Evolutionary conservation across 1,284 basidiomycete genomes (phyloP), one percentile per base, ranked within the genome.

Genomic region (Laetiporus sulphureus): DNA sequence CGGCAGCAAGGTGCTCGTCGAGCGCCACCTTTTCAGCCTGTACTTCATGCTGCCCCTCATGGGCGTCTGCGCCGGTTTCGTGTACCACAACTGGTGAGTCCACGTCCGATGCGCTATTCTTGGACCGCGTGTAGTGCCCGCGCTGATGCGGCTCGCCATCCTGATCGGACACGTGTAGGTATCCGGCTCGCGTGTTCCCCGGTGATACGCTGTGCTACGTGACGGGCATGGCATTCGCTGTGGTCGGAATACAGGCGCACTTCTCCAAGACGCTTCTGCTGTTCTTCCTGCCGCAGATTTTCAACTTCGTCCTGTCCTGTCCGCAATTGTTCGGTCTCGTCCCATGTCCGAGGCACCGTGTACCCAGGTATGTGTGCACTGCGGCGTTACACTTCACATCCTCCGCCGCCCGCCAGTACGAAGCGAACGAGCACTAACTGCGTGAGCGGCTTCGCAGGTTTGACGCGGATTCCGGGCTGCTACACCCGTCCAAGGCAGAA

Each of bases 131-230:
- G n/a, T n/a, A n/a, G n/a, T n/a, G n/a, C n/a, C n/a, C n/a, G n/a
- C n/a, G n/a, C n/a, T n/a, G n/a, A n/a, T n/a, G n/a, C n/a, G n/a
- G n/a, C n/a, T n/a, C n/a, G n/a, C n/a, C n/a, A n/a, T n/a, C n/a
- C n/a, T n/a, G n/a, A n/a, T n/a, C n/a, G n/a, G n/a, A n/a, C n/a
- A n/a, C n/a, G n/a, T n/a, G n/a, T n/a, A 96, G 93, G 91, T 98
- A 96, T 60, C 96, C 96, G 1, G 90, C 95, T 5, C 75, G 83
- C 22, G 92, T 80, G 0, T 99, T 99, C 62, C 91, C 94, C 0
- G 96, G 96, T 2, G 96, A 99, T 60, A 99, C 96, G 1, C 77
- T 98, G 30, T 99, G 96, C 65, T 99, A 99, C 65, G 85, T 98
- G 43, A 84, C 93, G 0, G 96, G 93, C 45, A 97, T 97, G 93